phyloP scores from a whole-genome alignment of 805 yeast genomes.

The Hanseniaspora vineae region DNA sequence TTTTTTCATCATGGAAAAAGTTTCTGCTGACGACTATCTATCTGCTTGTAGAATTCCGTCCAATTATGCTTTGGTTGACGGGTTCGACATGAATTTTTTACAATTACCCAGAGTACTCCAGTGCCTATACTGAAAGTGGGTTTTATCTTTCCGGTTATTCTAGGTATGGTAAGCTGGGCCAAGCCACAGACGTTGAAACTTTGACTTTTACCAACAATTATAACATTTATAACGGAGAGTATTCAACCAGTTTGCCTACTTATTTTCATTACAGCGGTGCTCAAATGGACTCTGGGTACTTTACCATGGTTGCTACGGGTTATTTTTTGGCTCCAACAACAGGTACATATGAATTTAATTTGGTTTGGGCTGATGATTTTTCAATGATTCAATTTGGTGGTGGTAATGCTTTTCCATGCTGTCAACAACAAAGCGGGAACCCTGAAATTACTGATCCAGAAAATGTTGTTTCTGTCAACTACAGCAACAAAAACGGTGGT shows the following conservation, averaged over 20 bases:
- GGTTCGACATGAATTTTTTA: neutral
- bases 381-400: slow-evolving; percentile 22
- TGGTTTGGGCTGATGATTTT: slow-evolving; percentile 20
- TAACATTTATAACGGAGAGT: neutral
- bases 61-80: neutral
- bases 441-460: neutral
- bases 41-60: neutral
- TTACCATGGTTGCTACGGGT: slow-evolving; percentile 16
- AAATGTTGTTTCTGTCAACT: neutral
- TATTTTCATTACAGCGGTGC: neutral
- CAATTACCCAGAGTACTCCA: neutral
- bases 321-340: slow-evolving; percentile 16
- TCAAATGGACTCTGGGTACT: slow-evolving; percentile 2
- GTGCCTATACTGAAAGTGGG: neutral
- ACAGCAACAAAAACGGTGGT: neutral
- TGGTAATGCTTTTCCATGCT: slow-evolving; percentile 25
- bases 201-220: neutral
- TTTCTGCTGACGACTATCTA: neutral
- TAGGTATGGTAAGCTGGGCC: neutral
- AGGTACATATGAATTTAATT: slow-evolving; percentile 19
- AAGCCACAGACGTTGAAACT: neutral
- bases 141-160: neutral
- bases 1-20: neutral
- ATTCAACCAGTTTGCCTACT: neutral
- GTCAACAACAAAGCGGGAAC: slow-evolving; percentile 8